Base-by-base conservation (phyloP, 352 stramenopile species). In the Thalassiosira oceanica region DNA sequence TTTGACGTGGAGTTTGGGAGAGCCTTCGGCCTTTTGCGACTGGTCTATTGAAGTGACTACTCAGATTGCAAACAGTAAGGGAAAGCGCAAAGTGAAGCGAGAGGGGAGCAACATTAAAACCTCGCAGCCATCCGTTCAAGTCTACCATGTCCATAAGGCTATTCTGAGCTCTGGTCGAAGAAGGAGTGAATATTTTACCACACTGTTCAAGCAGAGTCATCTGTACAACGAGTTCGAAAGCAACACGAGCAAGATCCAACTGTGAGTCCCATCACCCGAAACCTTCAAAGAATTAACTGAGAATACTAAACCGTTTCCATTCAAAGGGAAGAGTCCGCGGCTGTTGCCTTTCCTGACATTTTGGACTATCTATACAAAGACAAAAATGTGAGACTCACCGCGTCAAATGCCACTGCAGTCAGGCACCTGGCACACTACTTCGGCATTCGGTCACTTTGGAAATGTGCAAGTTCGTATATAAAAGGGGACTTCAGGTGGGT, bases 131-230 rank as follows among this genome's bases (percentile, higher is more conserved):
- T 23, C 33, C 29, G 21, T 44, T 7, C 44, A 77, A 46, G 16
- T 13, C n/a, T 76, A 69, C 55, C 65, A 76, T 23, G 65, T 76
- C 18, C 69, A 79, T 45, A 79, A 79, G 42, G 69, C 69, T 11
- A 74, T 74, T n/a, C 36, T 79, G 23, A 16, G 33, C 16, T 18
- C 29, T 2, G n/a, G 41, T 13, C 61, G 54, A 21, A 60, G 69
- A 10, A 42, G 69, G 18, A 70, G 53, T 49, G 69, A 79, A 29
- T 79, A 79, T 61, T 79, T 79, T 53, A 55, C 69, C 0, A 62
- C 69, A 18, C 49, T 79, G 26, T 79, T 79, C 50, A 73, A 74
- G 37, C 69, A 79, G 56, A 61, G 18, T 15, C 61, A 73, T 27
- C 61, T 79, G 13, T n/a, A n/a, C n/a, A 57, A 60, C 16, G 69